These are phyloP conservation scores for Podaxis sp. DNA, from an alignment of 768 basidiomycete species.

Conservation along the genomic window DNA sequence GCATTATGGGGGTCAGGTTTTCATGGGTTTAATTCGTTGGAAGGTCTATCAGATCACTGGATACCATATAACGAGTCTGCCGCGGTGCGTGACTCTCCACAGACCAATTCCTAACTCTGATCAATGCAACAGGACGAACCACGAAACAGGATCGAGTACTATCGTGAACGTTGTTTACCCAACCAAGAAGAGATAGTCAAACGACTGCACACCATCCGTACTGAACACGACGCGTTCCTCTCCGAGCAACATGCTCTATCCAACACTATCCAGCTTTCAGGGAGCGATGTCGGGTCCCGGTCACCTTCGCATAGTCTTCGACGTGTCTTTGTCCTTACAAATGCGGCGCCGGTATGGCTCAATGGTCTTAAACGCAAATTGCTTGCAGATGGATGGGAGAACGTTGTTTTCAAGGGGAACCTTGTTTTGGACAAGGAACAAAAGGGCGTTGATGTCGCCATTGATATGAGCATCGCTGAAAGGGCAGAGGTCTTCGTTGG, in stretches of 20 bases:
- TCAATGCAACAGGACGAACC: conserved; percentile 5
- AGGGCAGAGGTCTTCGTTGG: conserved; percentile 57
- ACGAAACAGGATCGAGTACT: conserved; percentile 22
- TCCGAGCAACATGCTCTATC: background rate
- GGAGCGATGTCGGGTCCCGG: background rate
- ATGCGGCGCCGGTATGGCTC: conserved; percentile 43
- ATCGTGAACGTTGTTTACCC: conserved; percentile 40
- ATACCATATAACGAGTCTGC: conserved; percentile 16
- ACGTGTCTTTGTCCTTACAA: conserved; percentile 47
- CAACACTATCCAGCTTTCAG: background rate
- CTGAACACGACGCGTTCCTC: conserved; percentile 21
- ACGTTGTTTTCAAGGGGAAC: conserved; percentile 34
- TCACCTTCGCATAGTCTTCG: conserved; percentile 3
- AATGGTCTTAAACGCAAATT: conserved; percentile 32
- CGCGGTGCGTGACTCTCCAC: background rate
- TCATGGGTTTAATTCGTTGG: conserved; percentile 47
- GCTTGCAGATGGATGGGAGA: conserved; percentile 44
- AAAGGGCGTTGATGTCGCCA: conserved; percentile 42
- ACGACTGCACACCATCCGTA: conserved; percentile 29
- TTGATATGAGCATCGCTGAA: conserved; percentile 60
- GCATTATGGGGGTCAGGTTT: conserved; percentile 38
- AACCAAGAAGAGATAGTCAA: conserved; percentile 35
- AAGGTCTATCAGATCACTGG: conserved; percentile 38
- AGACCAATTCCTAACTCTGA: background rate
- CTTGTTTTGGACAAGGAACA: conserved; percentile 41